A percentile compares a stretch with the other conserved stretches of the same genome.
Evolutionary conservation across 2,329 filamentous ascomycete genomes (phyloP).

Genomic region (Diaporthe eres): DNA sequence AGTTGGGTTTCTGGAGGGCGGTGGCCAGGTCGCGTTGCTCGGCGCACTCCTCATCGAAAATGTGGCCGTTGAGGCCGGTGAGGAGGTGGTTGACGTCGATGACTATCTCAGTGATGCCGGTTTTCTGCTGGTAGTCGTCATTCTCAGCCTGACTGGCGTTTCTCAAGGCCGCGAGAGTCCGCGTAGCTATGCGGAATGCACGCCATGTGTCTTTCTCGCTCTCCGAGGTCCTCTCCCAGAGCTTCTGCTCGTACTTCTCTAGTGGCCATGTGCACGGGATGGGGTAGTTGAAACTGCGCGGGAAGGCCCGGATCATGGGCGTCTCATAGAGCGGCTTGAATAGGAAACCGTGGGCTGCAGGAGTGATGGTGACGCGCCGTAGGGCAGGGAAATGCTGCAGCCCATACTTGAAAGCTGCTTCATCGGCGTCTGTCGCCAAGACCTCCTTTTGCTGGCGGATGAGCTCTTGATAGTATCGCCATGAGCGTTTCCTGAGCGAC

Average conservation of each 20-base stretch:
- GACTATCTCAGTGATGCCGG: conserved; percentile 51
- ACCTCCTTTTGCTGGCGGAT: conserved; percentile 52
- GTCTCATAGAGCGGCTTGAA: conserved; percentile 56
- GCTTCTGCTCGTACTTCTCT: background rate
- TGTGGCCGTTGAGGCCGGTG: conserved; percentile 45
- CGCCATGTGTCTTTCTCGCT: conserved; percentile 46
- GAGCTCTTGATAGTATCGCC: conserved; percentile 51
- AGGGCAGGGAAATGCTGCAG: conserved; percentile 51
- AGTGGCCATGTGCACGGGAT: conserved; percentile 51
- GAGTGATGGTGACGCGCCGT: conserved; percentile 55
- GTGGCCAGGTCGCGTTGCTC: conserved; percentile 48
- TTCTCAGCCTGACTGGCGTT: background rate
- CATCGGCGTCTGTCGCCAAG: conserved; percentile 42
- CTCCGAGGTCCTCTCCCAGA: conserved; percentile 28
- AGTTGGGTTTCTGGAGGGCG: conserved; percentile 46
- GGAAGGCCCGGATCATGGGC: conserved; percentile 58
- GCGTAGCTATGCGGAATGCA: conserved; percentile 50
- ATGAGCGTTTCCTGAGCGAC: conserved; percentile 41
- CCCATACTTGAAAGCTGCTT: conserved; percentile 49
- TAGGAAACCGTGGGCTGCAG: conserved; percentile 54
- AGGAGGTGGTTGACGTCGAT: conserved; percentile 48
- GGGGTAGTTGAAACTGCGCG: conserved; percentile 56
- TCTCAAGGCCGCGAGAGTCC: conserved; percentile 44
- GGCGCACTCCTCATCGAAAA: conserved; percentile 48
- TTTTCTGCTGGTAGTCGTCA: conserved; percentile 42